Percentiles rank a stretch among this genome's conserved stretches.
Conservation (phyloP, 805 yeast genomes). For the Cyberlindnera petersonii region DNA sequence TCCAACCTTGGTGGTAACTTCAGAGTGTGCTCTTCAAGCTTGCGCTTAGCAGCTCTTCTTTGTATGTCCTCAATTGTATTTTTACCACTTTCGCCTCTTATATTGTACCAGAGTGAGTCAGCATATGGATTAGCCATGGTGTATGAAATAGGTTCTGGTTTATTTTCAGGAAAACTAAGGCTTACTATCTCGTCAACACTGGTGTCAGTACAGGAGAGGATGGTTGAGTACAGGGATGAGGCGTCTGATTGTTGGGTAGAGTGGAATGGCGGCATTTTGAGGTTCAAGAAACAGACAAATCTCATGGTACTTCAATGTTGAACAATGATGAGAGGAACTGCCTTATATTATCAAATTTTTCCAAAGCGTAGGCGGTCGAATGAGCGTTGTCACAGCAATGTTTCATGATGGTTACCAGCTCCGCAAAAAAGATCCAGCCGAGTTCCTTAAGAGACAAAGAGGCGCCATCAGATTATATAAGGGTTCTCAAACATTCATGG, state of each 20-base stretch:
- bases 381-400: constrained; percentile 9
- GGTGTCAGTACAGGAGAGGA: constrained; percentile 2
- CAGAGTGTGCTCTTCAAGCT: constrained; percentile 5
- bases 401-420: constrained; percentile 23
- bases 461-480: too few species aligned
- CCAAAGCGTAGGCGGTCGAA: too few species aligned
- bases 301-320: too few species aligned
- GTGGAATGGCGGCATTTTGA: neutral
- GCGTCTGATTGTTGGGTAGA: constrained; percentile 6
- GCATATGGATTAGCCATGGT: constrained; percentile 37
- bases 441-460: too few species aligned
- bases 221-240: constrained; percentile 10
- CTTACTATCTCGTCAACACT: neutral
- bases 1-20: constrained; percentile 26
- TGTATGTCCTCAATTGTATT: constrained; percentile 32
- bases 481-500: too few species aligned
- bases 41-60: constrained; percentile 21
- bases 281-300: too few species aligned
- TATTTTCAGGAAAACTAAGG: neutral
- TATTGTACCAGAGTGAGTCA: constrained; percentile 38
- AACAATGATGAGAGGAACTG: too few species aligned
- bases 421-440: too few species aligned
- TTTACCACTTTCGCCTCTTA: constrained; percentile 33
- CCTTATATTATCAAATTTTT: too few species aligned
- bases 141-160: neutral